phyloP scores from a whole-genome alignment of 2,329 filamentous ascomycete genomes.

The Aspergillus unguis region DNA sequence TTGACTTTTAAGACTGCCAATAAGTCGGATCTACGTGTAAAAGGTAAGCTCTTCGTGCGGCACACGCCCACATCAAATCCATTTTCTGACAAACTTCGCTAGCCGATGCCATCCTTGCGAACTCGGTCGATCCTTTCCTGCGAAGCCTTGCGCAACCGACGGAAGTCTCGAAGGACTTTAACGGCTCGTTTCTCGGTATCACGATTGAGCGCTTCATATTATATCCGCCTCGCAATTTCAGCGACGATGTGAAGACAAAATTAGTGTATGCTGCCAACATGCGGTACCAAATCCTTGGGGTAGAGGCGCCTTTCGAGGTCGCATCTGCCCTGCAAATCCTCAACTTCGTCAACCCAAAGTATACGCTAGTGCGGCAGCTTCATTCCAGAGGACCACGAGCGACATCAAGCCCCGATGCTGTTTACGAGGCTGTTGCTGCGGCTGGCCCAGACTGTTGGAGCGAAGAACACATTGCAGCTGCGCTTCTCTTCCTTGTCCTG shows the following conservation, averaged over 20 bases:
- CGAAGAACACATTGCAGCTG: slow-evolving; percentile 78
- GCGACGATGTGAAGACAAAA: slow-evolving; percentile 68
- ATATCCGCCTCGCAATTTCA: slow-evolving; percentile 82
- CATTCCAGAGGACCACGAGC: slow-evolving; percentile 71
- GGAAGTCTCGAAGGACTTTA: slow-evolving; percentile 63
- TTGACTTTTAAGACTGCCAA: slow-evolving; percentile 82
- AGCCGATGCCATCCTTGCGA: slow-evolving; percentile 89
- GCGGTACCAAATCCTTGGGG: slow-evolving; percentile 62
- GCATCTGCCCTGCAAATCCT: slow-evolving; percentile 46
- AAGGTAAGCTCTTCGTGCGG: slow-evolving; percentile 59
- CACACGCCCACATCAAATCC: neutral
- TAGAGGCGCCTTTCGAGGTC: slow-evolving; percentile 43
- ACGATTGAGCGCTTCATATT: slow-evolving; percentile 85
- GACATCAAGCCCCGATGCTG: slow-evolving; percentile 70
- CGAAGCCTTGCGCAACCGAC: slow-evolving; percentile 68
- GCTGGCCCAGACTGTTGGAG: slow-evolving; percentile 63
- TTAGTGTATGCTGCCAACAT: slow-evolving; percentile 61
- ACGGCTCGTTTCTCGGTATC: slow-evolving; percentile 67
- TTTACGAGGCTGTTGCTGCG: slow-evolving; percentile 57
- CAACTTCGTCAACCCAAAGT: slow-evolving; percentile 40
- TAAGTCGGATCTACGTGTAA: slow-evolving; percentile 77
- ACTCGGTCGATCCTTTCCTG: slow-evolving; percentile 73
- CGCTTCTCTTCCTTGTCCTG: slow-evolving; percentile 68
- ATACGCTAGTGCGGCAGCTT: slow-evolving; percentile 59
- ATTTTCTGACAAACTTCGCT: slow-evolving; percentile 9